phyloP scores from a whole-genome alignment of 352 stramenopile species.

The Pythium utonaiense region DNA sequence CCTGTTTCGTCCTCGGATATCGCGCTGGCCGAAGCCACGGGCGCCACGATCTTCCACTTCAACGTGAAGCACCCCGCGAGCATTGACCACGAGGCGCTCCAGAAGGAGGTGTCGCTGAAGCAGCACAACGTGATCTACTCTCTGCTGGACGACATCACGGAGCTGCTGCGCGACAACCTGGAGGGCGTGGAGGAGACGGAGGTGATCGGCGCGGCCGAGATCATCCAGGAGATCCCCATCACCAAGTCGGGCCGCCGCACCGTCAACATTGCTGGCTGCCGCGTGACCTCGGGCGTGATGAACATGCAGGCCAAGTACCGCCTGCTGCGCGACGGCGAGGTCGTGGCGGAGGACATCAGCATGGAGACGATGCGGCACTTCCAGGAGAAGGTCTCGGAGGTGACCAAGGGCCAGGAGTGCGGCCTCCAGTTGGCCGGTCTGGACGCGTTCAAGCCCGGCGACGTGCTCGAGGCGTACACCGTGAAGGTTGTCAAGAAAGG shows the following conservation, averaged over 20 bases:
- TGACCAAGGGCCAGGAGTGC: conserved; percentile 96
- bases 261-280: conserved; percentile 94
- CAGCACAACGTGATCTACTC: conserved; percentile 86
- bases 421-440: conserved; percentile 94
- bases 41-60: conserved; percentile 85
- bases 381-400: conserved; percentile 90
- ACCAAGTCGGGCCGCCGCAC: conserved; percentile 76
- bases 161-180: conserved; percentile 68
- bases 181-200: conserved; percentile 57
- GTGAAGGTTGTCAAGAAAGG: conserved; percentile 67
- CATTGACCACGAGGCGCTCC: conserved; percentile 78
- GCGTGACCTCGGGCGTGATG: conserved; percentile 93
- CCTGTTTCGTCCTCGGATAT: conserved; percentile 83
- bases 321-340: conserved; percentile 90
- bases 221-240: conserved; percentile 86
- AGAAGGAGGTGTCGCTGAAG: conserved; percentile 71
- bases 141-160: conserved; percentile 86
- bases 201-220: conserved; percentile 67
- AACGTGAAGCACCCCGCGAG: conserved; percentile 76
- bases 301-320: conserved; percentile 84
- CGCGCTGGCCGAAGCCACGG: conserved; percentile 75
- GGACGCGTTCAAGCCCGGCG: conserved; percentile 91
- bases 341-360: conserved; percentile 78
- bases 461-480: conserved; percentile 93
- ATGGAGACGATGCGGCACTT: conserved; percentile 89